Conservation (phyloP, 257 asterid species). For the Striga asiatica region DNA sequence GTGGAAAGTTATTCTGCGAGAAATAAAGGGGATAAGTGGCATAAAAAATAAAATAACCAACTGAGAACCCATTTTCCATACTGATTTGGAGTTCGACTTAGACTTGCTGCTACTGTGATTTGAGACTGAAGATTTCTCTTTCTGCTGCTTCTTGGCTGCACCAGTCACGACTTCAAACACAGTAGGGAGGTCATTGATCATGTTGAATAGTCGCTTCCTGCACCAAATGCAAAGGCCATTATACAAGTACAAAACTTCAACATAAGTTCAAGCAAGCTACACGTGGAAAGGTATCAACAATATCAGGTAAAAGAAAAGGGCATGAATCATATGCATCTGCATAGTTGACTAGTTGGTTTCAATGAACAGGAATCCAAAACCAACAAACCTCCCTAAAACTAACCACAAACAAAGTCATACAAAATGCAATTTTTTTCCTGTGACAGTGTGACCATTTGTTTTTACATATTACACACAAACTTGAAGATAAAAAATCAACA, state of each 20-base stretch:
- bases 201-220: slow-evolving; percentile 72
- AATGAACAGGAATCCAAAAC: too few relatives aligned
- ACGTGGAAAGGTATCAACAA: neutral
- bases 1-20: neutral
- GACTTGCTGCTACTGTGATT: slow-evolving; percentile 48
- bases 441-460: too few relatives aligned
- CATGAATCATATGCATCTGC: too few relatives aligned
- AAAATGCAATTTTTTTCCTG: neutral
- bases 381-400: neutral
- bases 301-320: neutral
- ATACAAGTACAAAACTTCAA: neutral
- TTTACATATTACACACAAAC: neutral
- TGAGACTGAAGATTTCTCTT: slow-evolving; percentile 51
- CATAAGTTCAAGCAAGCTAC: neutral
- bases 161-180: slow-evolving; percentile 74
- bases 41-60: neutral
- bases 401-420: neutral
- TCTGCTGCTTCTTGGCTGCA: slow-evolving; percentile 46
- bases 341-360: too few relatives aligned
- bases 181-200: slow-evolving; percentile 80
- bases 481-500: neutral
- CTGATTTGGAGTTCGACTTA: slow-evolving; percentile 49
- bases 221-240: slow-evolving; percentile 8
- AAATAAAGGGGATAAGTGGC: neutral
- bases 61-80: slow-evolving; percentile 13